These are phyloP conservation scores for Rubroshorea leprosula DNA, from an alignment of 345 rosid species.

Conservation along the genomic window DNA sequence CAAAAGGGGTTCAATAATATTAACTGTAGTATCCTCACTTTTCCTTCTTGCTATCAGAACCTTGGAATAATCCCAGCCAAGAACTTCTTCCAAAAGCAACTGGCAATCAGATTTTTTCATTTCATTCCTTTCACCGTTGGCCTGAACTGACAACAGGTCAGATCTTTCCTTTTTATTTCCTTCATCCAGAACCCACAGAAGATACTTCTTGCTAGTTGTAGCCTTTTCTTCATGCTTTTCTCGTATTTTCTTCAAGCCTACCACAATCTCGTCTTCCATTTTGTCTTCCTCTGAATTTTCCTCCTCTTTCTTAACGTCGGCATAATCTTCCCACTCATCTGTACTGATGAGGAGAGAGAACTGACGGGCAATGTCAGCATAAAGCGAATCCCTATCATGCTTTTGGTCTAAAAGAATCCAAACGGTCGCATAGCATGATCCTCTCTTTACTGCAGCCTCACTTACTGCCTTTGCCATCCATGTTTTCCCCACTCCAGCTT, in stretches of 20 bases:
- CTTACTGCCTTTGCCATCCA: conserved; percentile 30
- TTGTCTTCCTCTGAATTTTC: conserved; percentile 14
- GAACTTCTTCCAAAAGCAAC: background rate
- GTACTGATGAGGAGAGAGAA: conserved; percentile 19
- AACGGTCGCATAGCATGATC: conserved; percentile 17
- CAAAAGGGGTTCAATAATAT: conserved; percentile 1
- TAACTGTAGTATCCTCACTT: background rate
- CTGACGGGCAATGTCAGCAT: conserved; percentile 33
- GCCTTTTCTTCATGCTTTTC: background rate
- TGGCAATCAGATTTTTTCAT: too few relatives aligned
- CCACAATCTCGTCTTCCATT: background rate
- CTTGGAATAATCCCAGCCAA: background rate
- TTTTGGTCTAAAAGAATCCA: conserved; percentile 33
- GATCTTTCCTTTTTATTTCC: background rate
- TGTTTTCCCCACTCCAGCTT: conserved; percentile 44
- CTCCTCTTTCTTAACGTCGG: conserved; percentile 17
- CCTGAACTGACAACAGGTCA: background rate
- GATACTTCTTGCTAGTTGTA: background rate
- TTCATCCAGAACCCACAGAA: background rate
- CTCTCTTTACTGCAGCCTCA: background rate
- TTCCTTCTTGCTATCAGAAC: conserved; percentile 20
- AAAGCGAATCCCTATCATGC: conserved; percentile 18
- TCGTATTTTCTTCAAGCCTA: background rate
- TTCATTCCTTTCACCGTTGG: background rate
- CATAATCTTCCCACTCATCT: conserved; percentile 26